A percentile compares a stretch with the other conserved stretches of the same genome.
Conservation (phyloP, 345 rosid genomes). For the Chamaenerion angustifolium region DNA sequence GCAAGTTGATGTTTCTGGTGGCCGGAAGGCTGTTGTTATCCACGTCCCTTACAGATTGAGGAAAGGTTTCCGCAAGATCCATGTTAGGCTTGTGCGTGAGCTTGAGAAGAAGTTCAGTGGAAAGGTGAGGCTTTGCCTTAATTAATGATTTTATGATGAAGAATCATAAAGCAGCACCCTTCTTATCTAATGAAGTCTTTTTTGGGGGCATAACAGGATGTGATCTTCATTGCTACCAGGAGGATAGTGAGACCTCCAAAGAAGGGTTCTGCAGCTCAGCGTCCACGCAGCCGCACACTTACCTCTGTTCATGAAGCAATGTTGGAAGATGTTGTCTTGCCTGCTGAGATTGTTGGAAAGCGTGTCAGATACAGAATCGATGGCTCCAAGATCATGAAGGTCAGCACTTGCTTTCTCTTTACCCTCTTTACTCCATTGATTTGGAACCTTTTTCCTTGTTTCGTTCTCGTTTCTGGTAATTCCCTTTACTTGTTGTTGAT, state of each 20-base stretch:
- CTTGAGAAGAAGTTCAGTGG: conserved; percentile 32
- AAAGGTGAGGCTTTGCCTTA: too few relatives aligned
- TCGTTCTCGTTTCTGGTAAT: too few relatives aligned
- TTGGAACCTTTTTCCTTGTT: too few relatives aligned
- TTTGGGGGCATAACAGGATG: conserved; percentile 10
- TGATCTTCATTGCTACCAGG: conserved; percentile 18
- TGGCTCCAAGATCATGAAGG: conserved; percentile 20
- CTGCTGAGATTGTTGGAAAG: conserved; percentile 28
- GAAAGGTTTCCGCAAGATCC: conserved; percentile 22
- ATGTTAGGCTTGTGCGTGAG: conserved; percentile 23
- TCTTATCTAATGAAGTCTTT: too few relatives aligned
- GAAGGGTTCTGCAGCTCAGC: conserved; percentile 4
- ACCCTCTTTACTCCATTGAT: too few relatives aligned
- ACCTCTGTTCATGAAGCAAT: conserved; percentile 22
- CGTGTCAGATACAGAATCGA: conserved; percentile 19
- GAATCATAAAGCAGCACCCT: too few relatives aligned
- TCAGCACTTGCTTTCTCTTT: too few relatives aligned
- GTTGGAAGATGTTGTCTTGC: conserved; percentile 21
- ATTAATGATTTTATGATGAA: too few relatives aligned
- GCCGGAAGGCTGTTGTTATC: conserved; percentile 25
- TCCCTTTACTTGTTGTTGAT: conserved; percentile 1
- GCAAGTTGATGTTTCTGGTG: conserved; percentile 23
- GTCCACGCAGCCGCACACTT: conserved; percentile 22
- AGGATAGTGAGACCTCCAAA: conserved; percentile 23
- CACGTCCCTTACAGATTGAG: conserved; percentile 26